Evolutionary conservation across 2,329 filamentous ascomycete species (phyloP).

Genomic region (Talaromyces marneffei): DNA sequence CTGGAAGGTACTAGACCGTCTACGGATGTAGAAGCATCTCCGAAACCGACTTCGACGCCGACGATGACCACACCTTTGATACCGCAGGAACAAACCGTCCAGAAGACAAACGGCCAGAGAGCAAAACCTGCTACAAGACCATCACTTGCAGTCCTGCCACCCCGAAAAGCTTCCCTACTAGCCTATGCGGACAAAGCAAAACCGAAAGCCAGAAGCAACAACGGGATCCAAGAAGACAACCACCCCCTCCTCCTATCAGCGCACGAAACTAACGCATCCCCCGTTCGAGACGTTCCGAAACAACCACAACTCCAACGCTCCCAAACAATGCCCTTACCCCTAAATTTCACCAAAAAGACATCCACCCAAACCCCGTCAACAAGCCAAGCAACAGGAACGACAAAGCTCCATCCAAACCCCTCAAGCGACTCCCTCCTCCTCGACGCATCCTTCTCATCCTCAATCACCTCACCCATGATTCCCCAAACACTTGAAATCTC

Average conservation of each 20-base stretch:
- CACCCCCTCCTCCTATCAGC: background rate
- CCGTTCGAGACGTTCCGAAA: background rate
- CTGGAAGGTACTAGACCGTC: background rate
- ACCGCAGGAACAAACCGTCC: background rate
- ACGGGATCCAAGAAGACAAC: background rate
- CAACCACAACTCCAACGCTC: background rate
- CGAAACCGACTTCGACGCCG: background rate
- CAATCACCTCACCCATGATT: constrained; percentile 8
- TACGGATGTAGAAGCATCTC: background rate
- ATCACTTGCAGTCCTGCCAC: background rate
- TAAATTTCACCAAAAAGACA: constrained; percentile 7
- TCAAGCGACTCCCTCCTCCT: background rate
- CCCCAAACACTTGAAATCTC: constrained; percentile 30
- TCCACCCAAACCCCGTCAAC: background rate
- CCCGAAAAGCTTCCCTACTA: background rate
- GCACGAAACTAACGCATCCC: background rate
- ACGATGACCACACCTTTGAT: constrained; percentile 6
- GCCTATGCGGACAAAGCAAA: background rate
- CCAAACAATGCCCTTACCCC: constrained; percentile 10
- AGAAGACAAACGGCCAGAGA: background rate
- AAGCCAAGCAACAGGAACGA: background rate
- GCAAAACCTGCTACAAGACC: constrained; percentile 4
- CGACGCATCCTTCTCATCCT: background rate
- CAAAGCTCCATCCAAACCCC: background rate
- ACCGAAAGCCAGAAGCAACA: background rate